These are phyloP conservation scores for Agrostemma githago DNA, from an alignment of 148 eudicot genomes.

Conservation along the genomic window DNA sequence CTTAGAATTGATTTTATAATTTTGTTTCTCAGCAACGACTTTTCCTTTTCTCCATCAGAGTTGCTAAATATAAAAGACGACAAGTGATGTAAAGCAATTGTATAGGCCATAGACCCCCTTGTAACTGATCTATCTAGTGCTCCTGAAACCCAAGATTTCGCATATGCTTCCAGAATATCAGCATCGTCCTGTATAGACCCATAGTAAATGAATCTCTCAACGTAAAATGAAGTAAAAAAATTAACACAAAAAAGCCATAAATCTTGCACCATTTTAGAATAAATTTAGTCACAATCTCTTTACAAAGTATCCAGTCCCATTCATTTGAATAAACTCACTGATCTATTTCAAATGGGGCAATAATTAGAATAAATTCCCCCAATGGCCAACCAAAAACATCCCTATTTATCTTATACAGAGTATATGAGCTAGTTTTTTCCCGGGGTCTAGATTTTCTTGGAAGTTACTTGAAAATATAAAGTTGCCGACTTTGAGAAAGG, in stretches of 20 bases:
- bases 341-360: background rate
- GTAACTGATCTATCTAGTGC: constrained; percentile 69
- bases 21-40: constrained; percentile 49
- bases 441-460: background rate
- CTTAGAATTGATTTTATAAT: constrained; percentile 65
- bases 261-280: background rate
- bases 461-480: background rate
- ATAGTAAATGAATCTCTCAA: background rate
- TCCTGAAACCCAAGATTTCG: constrained; percentile 85
- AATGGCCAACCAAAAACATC: background rate
- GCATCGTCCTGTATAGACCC: constrained; percentile 57
- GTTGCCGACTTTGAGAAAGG: background rate
- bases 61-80: constrained; percentile 61
- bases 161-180: constrained; percentile 70
- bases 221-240: background rate
- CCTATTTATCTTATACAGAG: background rate
- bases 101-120: constrained; percentile 51
- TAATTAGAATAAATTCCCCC: background rate
- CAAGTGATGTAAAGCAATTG: constrained; percentile 67
- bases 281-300: background rate
- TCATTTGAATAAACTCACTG: background rate
- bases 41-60: constrained; percentile 37
- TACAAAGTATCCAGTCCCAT: background rate
- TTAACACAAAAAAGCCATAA: background rate
- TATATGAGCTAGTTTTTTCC: background rate